These are phyloP conservation scores for Capsella bursapastoris DNA, from an alignment of 345 rosid genomes.

Conservation along the genomic window DNA sequence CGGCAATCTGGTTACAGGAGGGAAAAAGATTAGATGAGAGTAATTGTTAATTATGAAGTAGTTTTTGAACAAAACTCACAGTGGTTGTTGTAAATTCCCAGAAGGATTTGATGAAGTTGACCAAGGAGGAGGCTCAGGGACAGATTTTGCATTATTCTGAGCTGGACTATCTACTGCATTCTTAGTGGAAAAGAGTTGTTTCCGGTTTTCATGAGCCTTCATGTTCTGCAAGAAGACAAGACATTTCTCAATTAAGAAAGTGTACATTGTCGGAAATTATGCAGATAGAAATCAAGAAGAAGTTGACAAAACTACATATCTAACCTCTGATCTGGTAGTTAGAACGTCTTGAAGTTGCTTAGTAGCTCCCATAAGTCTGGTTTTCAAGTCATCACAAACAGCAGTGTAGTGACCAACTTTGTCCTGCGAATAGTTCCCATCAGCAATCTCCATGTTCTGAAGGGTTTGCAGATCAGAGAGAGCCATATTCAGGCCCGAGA, in stretches of 20 bases:
- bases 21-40: slow-evolving; percentile 37
- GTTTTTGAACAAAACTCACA: slow-evolving; percentile 49
- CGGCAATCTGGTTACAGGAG: slow-evolving; percentile 51
- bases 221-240: slow-evolving; percentile 59
- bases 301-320: not conserved
- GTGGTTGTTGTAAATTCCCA: slow-evolving; percentile 51
- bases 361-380: slow-evolving; percentile 81
- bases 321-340: slow-evolving; percentile 86
- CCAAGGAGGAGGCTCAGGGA: slow-evolving; percentile 91
- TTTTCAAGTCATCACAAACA: slow-evolving; percentile 84
- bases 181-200: slow-evolving; percentile 71
- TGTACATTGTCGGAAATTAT: not conserved
- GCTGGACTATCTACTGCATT: slow-evolving; percentile 64
- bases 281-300: not conserved
- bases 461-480: slow-evolving; percentile 79
- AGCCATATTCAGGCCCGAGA: slow-evolving; percentile 72
- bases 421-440: slow-evolving; percentile 74
- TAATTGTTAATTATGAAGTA: not conserved
- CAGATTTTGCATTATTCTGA: slow-evolving; percentile 51
- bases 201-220: slow-evolving; percentile 90
- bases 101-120: slow-evolving; percentile 59
- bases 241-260: not conserved
- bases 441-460: slow-evolving; percentile 81
- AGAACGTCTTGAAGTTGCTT: slow-evolving; percentile 80
- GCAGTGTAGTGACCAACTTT: slow-evolving; percentile 74